Conservation (phyloP, 208 protist genomes). For the Wallacemonas rigidus region DNA sequence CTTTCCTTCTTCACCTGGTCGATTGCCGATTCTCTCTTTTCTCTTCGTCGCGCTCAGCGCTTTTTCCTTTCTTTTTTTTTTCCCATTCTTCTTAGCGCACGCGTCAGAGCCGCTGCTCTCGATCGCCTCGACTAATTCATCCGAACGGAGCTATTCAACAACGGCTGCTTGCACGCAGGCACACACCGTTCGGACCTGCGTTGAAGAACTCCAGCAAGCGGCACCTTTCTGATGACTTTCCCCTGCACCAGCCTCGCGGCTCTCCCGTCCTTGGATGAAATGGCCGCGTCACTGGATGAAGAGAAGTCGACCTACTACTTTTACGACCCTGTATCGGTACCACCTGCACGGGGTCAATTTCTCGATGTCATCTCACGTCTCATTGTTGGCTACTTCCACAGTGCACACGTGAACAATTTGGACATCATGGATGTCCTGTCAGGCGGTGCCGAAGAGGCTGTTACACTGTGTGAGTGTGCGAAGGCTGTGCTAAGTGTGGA, state of each 20-base stretch:
- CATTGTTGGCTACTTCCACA: conserved; percentile 51
- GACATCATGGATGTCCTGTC: conserved; percentile 65
- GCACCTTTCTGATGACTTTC: not conserved
- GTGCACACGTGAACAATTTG: conserved; percentile 34
- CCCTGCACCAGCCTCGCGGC: not conserved
- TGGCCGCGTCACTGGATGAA: conserved; percentile 15
- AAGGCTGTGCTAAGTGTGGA: conserved; percentile 47
- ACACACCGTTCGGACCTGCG: too few relatives aligned
- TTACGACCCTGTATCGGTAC: conserved; percentile 48
- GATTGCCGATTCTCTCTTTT: not conserved
- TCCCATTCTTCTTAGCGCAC: not conserved
- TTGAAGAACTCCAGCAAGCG: too few relatives aligned
- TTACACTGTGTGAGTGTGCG: conserved; percentile 56
- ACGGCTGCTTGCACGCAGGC: too few relatives aligned
- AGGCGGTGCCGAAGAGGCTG: conserved; percentile 46
- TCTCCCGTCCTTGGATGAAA: conserved; percentile 13
- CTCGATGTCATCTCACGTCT: conserved; percentile 65
- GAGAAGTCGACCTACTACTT: conserved; percentile 45
- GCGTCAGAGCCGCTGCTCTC: not conserved
- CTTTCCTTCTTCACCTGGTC: not conserved
- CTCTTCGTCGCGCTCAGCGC: not conserved
- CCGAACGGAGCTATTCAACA: too few relatives aligned
- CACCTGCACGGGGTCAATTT: conserved; percentile 62
- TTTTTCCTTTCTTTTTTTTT: conserved; percentile 19
- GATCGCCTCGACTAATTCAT: not conserved